phyloP scores from a whole-genome alignment of 495 filamentous ascomycete species.

The Podospora pseudocomata region DNA sequence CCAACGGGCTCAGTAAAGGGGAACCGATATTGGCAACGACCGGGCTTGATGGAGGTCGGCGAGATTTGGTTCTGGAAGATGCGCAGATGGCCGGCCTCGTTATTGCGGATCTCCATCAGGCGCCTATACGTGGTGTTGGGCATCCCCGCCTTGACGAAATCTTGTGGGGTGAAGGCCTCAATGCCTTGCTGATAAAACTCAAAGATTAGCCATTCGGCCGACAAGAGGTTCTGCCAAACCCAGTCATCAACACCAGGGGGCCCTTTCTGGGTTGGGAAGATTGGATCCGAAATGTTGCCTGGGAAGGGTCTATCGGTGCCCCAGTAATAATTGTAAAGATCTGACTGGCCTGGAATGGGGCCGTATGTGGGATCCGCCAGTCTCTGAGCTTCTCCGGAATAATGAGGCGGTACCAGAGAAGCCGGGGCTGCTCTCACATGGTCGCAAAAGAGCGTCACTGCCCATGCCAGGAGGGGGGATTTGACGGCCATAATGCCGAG shows the following conservation, averaged over 20 bases:
- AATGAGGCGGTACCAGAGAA: background rate
- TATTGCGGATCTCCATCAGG: conserved; percentile 53
- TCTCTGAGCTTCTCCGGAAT: conserved; percentile 30
- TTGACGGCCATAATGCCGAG: background rate
- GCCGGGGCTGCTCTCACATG: background rate
- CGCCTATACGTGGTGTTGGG: conserved; percentile 47
- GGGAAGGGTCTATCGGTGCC: conserved; percentile 45
- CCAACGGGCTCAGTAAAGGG: conserved; percentile 37
- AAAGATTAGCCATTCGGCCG: conserved; percentile 55
- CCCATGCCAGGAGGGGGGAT: background rate
- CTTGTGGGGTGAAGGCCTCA: conserved; percentile 40
- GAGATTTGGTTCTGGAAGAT: conserved; percentile 55
- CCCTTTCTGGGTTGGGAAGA: conserved; percentile 41
- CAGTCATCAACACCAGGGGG: conserved; percentile 43
- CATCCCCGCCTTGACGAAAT: conserved; percentile 42
- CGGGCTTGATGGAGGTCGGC: conserved; percentile 49
- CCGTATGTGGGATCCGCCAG: conserved; percentile 39
- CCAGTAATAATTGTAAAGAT: conserved; percentile 42
- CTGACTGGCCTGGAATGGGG: conserved; percentile 42
- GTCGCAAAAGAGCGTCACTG: background rate
- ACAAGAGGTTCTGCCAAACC: conserved; percentile 52
- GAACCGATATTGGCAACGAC: conserved; percentile 48
- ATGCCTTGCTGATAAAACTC: conserved; percentile 52
- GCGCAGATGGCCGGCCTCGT: conserved; percentile 54
- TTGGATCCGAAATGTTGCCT: conserved; percentile 40